Conservation (phyloP, 2,329 filamentous ascomycete genomes). For the Phialemoniopsis sp. region DNA sequence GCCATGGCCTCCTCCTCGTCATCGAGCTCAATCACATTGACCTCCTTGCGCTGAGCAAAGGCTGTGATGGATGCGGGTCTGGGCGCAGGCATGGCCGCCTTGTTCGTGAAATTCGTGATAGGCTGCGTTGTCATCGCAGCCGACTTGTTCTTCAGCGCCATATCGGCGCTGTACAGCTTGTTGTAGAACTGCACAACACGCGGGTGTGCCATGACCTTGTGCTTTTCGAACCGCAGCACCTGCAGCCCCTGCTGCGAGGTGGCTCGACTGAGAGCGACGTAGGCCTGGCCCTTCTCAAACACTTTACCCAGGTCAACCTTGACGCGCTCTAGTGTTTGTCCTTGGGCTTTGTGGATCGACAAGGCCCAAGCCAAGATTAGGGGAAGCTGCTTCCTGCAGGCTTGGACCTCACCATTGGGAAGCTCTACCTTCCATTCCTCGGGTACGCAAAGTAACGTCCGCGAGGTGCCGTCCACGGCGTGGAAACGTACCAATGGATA, state of each 20-base stretch:
- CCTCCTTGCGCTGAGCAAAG: slow-evolving; percentile 4
- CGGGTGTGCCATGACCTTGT: slow-evolving; percentile 91
- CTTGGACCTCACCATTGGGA: slow-evolving; percentile 91
- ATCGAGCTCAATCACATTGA: slow-evolving; percentile 27
- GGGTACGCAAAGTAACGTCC: slow-evolving; percentile 75
- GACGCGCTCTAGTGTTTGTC: slow-evolving; percentile 88
- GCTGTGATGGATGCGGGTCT: slow-evolving; percentile 4
- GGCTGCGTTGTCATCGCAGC: slow-evolving; percentile 9
- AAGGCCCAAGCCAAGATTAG: slow-evolving; percentile 95
- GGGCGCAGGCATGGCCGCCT: slow-evolving; percentile 12
- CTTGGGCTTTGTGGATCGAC: slow-evolving; percentile 97
- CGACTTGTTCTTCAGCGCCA: slow-evolving; percentile 22
- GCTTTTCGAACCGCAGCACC: slow-evolving; percentile 82
- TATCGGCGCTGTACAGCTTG: slow-evolving; percentile 70
- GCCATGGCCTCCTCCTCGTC: slow-evolving; percentile 47
- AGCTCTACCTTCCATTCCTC: slow-evolving; percentile 97
- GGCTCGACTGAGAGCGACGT: slow-evolving; percentile 91
- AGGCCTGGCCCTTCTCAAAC: slow-evolving; percentile 97
- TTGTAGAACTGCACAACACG: slow-evolving; percentile 83
- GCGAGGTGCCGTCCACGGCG: slow-evolving; percentile 70
- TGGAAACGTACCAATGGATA: slow-evolving; percentile 86
- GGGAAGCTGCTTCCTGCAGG: slow-evolving; percentile 76
- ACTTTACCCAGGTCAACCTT: slow-evolving; percentile 90
- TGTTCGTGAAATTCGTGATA: slow-evolving; percentile 36
- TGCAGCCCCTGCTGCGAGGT: slow-evolving; percentile 84